Percentiles rank a stretch among this genome's conserved stretches.
phyloP scores from a whole-genome alignment of 148 eudicot genomes.

The Suaeda aralocaspica region DNA sequence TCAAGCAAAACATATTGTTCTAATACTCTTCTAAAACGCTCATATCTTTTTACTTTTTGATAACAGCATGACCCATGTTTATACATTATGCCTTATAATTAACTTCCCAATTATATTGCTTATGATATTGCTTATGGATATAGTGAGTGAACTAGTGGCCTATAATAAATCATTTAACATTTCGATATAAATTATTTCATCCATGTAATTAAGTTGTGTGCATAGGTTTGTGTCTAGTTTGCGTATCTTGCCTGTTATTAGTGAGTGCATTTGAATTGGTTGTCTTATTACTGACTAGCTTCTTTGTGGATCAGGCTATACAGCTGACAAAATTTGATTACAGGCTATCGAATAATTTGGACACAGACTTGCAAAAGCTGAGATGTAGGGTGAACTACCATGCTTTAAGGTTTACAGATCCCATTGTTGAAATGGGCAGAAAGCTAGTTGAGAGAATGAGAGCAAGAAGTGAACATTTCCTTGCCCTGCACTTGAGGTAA shows the following conservation, averaged over 20 bases:
- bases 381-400: conserved; percentile 90
- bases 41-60: no score
- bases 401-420: conserved; percentile 61
- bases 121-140: neutral
- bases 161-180: neutral
- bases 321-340: conserved; percentile 86
- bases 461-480: conserved; percentile 58
- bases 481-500: conserved; percentile 83
- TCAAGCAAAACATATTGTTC: neutral
- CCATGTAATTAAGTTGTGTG: neutral
- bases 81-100: no score
- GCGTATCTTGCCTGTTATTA: neutral
- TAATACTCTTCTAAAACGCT: no score
- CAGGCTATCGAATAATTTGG: conserved; percentile 68
- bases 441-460: conserved; percentile 72
- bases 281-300: neutral
- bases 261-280: neutral
- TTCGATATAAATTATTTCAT: neutral
- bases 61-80: no score
- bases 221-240: neutral
- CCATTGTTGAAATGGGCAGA: conserved; percentile 67
- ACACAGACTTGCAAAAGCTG: conserved; percentile 59
- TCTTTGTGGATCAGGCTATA: conserved; percentile 60
- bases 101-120: no score
- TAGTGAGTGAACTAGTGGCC: neutral